Conservation (phyloP, 2,329 filamentous ascomycete species). For the Beauveria sp. region DNA sequence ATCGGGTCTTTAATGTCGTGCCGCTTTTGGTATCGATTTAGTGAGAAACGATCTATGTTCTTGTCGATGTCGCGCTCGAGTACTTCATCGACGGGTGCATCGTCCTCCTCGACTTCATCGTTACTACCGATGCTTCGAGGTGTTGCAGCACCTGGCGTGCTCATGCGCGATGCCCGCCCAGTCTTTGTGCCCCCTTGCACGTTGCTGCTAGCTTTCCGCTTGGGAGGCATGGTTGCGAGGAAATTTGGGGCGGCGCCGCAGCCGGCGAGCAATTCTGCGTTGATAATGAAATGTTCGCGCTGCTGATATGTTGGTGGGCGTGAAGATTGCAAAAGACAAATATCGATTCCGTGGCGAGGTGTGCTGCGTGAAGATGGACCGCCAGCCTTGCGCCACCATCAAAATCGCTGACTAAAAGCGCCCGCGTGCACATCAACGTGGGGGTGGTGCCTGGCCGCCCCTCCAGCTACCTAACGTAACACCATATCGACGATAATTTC, state of each 20-base stretch:
- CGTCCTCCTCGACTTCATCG: constrained; percentile 43
- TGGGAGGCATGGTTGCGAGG: constrained; percentile 51
- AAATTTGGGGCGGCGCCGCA: not conserved
- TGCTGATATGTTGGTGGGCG: not conserved
- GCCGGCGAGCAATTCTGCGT: not conserved
- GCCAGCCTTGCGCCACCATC: not conserved
- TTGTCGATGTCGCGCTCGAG: constrained; percentile 48
- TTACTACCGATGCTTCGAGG: constrained; percentile 50
- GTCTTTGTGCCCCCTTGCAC: constrained; percentile 44
- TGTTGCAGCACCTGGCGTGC: constrained; percentile 54
- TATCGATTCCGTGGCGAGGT: not conserved
- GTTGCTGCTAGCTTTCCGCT: constrained; percentile 56
- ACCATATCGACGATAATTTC: not conserved
- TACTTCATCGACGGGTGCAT: constrained; percentile 42
- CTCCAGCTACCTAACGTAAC: not conserved
- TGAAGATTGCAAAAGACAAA: not conserved
- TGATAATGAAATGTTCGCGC: not conserved
- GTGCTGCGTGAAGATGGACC: not conserved
- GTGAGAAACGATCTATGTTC: constrained; percentile 53
- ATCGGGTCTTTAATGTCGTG: constrained; percentile 36
- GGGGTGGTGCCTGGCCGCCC: not conserved
- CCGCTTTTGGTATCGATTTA: constrained; percentile 42
- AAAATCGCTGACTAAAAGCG: constrained; percentile 1
- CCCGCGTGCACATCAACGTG: not conserved
- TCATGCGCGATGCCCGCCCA: constrained; percentile 48